Evolutionary conservation across 2,329 filamentous ascomycete genomes (phyloP).

Genomic region (Aspergillus ustus): DNA sequence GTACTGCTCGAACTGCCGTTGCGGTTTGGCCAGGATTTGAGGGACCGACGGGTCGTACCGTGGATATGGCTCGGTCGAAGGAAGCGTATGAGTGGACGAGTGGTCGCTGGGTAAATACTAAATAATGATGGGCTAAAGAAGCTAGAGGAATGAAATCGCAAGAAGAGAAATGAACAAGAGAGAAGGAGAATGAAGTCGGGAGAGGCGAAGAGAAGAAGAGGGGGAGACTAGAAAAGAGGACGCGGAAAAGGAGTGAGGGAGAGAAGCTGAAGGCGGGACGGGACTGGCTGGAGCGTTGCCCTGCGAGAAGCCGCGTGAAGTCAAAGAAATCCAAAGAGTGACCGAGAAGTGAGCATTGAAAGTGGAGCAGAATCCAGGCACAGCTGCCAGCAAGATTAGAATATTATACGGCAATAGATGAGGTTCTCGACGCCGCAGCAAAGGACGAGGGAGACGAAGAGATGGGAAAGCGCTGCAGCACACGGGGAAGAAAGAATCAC

Average conservation of each 20-base stretch:
- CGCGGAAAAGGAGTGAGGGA: slow-evolving; percentile 7
- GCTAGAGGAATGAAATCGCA: slow-evolving; percentile 6
- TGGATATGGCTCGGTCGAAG: slow-evolving; percentile 23
- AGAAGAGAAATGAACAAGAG: slow-evolving; percentile 4
- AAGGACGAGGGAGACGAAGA: slow-evolving; percentile 14
- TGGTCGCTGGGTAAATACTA: not conserved
- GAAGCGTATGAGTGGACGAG: slow-evolving; percentile 13
- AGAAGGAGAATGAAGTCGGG: not conserved
- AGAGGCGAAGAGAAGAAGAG: slow-evolving; percentile 1
- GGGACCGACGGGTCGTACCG: slow-evolving; percentile 26
- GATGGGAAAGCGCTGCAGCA: not conserved
- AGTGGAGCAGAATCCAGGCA: slow-evolving; percentile 6
- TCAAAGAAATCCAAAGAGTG: slow-evolving; percentile 18
- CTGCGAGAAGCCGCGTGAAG: not conserved
- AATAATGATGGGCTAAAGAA: slow-evolving; percentile 8
- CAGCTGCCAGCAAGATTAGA: not conserved
- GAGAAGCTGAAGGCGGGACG: slow-evolving; percentile 11
- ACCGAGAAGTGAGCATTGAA: slow-evolving; percentile 14
- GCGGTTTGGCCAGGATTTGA: slow-evolving; percentile 21
- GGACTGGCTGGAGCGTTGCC: slow-evolving; percentile 6
- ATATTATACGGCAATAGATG: not conserved
- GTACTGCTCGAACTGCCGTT: slow-evolving; percentile 15
- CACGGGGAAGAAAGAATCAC: not conserved
- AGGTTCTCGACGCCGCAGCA: slow-evolving; percentile 3
- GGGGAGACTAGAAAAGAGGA: slow-evolving; percentile 9